A percentile compares a stretch with the other conserved stretches of the same genome.
Evolutionary conservation across 106 monocot genomes (phyloP).

Genomic region (Chionographis japonica): DNA sequence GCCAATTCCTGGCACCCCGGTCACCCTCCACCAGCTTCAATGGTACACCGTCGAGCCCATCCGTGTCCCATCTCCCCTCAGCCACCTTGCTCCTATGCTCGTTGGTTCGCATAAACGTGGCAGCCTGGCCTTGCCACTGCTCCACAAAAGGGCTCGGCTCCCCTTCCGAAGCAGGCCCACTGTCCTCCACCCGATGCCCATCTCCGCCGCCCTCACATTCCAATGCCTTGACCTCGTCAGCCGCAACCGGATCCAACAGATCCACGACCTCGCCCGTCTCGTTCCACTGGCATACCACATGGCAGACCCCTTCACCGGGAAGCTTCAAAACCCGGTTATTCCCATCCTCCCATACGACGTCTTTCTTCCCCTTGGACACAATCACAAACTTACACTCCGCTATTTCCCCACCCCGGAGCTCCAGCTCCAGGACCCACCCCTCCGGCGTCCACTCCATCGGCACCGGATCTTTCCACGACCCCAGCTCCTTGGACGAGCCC

Average conservation of each 20-base stretch:
- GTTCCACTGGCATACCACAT: conserved; percentile 70
- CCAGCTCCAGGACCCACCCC: conserved; percentile 58
- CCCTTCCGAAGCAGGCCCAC: background rate
- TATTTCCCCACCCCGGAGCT: conserved; percentile 21
- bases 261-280: conserved; percentile 46
- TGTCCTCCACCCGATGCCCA: background rate
- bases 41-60: conserved; percentile 57
- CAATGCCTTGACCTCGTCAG: conserved; percentile 6
- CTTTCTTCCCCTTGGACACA: conserved; percentile 21
- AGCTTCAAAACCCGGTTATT: conserved; percentile 54
- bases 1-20: conserved; percentile 68
- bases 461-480: conserved; percentile 61
- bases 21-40: conserved; percentile 76
- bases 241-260: conserved; percentile 12
- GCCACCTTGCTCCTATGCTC: conserved; percentile 48
- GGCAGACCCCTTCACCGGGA: conserved; percentile 47
- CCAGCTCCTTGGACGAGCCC: conserved; percentile 67
- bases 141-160: conserved; percentile 51
- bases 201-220: conserved; percentile 6
- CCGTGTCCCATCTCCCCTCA: conserved; percentile 56
- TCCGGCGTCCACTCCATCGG: conserved; percentile 62
- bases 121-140: conserved; percentile 70
- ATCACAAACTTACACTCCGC: conserved; percentile 79
- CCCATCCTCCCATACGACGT: conserved; percentile 68
- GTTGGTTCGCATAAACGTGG: conserved; percentile 66